Base-by-base conservation (phyloP, 495 filamentous ascomycete genomes). In the Neurospora sp. region DNA sequence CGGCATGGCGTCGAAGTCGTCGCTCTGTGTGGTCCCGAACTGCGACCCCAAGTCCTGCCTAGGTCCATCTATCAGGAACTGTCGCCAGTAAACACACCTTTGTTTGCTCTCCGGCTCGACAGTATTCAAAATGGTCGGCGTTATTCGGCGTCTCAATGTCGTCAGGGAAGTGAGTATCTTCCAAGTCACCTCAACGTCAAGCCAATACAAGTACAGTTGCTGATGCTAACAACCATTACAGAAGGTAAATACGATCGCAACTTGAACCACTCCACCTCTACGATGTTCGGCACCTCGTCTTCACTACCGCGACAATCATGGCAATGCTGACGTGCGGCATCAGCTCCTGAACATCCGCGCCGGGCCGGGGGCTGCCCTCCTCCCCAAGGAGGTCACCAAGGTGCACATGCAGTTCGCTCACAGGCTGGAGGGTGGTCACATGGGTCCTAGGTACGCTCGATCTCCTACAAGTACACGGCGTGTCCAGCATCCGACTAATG, bases 401-500 rank as follows among this genome's bases (percentile, higher is more conserved):
- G 91, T 99, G 79, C 92, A 94, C 82, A 82, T 99, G 78, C 89
- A 92, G 75, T 97, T 97, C 80, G 89, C 91, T 16, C 76, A 76
- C 48, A 90, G 87, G 75, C 85, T 89, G 71, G 83, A 88, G 20
- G 86, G 86, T 40, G 92, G 92, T 31, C 92, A 97, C 81, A 86
- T 91, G 79, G 95, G 95, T 35, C 89, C 96, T 41, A 91, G 92
- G 91, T 93, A 82, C 70, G 84, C 74, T 20, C 71, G 12, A 12
- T 20, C 10, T 37, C 59, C 53, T 16, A 40, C 31, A 35, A 38
- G 12, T 71, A 44, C 2, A 12, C n/a, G 70, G 16, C 10, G 45
- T 48, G 8, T 37, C 8, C 9, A 35, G 39, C 16, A 31, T 42
- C 8, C 65, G 12, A 40, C 14, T 37, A 44, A 72, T 59, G 70